These are phyloP conservation scores for Hanseniaspora clermontiae DNA, from an alignment of 805 yeast species.

Conservation along the genomic window DNA sequence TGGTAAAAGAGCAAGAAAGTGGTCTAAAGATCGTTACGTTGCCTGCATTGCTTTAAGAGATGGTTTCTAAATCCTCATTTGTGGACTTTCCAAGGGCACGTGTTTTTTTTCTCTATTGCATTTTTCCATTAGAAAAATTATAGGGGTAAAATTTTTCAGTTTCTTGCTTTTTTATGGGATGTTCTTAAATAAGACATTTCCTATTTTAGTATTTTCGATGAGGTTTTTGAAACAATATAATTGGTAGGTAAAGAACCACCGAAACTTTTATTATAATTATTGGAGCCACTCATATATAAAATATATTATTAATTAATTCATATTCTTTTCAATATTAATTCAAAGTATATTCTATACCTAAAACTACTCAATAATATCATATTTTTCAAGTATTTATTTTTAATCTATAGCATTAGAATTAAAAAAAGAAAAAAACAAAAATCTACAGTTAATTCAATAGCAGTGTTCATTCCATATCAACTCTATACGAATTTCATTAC, in stretches of 20 bases:
- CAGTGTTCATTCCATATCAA: background rate
- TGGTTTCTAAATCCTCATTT: slow-evolving; percentile 20
- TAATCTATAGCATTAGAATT: too few species aligned
- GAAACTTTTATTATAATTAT: background rate
- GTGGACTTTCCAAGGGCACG: background rate
- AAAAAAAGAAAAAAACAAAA: background rate
- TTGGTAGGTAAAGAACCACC: background rate
- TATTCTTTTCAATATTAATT: too few species aligned
- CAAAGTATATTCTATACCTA: background rate
- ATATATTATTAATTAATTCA: too few species aligned
- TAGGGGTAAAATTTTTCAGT: background rate
- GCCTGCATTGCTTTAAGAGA: slow-evolving; percentile 43
- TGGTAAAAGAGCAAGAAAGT: slow-evolving; percentile 47
- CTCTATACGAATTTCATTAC: background rate
- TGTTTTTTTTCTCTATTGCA: background rate
- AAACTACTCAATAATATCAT: too few species aligned
- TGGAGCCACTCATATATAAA: background rate
- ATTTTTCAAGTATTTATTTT: too few species aligned
- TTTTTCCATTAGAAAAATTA: too few species aligned
- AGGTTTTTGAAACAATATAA: background rate
- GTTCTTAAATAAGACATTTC: background rate
- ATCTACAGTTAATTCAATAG: background rate
- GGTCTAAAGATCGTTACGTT: slow-evolving; percentile 47
- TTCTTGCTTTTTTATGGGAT: too few species aligned
- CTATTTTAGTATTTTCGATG: background rate